Percentiles rank a stretch among this genome's conserved stretches.
Evolutionary conservation across 2,329 filamentous ascomycete species (phyloP).

Genomic region (Neospermospora avenae): DNA sequence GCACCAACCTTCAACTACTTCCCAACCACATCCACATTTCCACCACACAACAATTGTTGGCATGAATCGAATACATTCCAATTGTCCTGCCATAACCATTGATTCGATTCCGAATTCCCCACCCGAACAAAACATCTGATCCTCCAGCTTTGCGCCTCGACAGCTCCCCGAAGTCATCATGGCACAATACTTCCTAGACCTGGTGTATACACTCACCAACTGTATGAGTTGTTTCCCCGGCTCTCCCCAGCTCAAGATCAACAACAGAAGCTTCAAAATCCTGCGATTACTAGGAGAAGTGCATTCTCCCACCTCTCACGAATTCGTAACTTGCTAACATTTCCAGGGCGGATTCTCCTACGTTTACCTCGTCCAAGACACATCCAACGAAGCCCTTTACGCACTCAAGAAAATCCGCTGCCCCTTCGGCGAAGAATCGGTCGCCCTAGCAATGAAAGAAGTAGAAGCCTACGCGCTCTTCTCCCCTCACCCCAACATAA

Average conservation of each 20-base stretch:
- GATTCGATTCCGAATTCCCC: background rate
- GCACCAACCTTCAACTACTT: background rate
- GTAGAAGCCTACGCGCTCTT: slow-evolving; percentile 96
- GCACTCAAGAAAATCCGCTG: slow-evolving; percentile 99
- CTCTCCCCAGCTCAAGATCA: slow-evolving; percentile 92
- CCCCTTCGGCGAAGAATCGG: slow-evolving; percentile 94
- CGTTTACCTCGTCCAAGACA: slow-evolving; percentile 97
- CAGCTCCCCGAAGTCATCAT: slow-evolving; percentile 42
- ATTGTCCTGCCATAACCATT: background rate
- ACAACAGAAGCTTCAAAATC: slow-evolving; percentile 93
- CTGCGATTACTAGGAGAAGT: slow-evolving; percentile 89
- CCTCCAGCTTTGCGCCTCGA: slow-evolving; percentile 12
- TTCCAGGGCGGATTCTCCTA: slow-evolving; percentile 91
- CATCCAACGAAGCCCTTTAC: slow-evolving; percentile 75
- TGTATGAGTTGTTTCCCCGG: slow-evolving; percentile 96
- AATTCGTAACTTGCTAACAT: slow-evolving; percentile 16
- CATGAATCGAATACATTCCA: background rate
- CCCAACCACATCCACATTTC: background rate
- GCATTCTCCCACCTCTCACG: slow-evolving; percentile 30
- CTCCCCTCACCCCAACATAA: slow-evolving; percentile 77
- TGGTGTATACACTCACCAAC: slow-evolving; percentile 87
- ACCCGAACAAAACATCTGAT: background rate
- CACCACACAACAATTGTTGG: background rate
- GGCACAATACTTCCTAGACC: slow-evolving; percentile 82
- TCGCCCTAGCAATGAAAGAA: slow-evolving; percentile 91